phyloP scores from a whole-genome alignment of 306 rosid genomes.

The Quercus mongolica region DNA sequence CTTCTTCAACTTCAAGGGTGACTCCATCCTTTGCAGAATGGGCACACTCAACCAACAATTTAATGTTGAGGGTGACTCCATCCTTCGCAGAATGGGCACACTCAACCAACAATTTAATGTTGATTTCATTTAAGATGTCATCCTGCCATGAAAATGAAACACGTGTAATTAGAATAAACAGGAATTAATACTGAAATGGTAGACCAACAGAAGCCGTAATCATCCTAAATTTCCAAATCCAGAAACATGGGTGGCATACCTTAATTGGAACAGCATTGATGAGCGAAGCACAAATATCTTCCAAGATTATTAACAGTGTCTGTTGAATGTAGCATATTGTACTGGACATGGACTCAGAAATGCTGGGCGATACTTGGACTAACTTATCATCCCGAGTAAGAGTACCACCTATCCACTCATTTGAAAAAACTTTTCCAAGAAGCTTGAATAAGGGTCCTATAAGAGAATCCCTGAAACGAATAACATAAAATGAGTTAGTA shows the following conservation, averaged over 20 bases:
- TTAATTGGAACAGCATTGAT: slow-evolving; percentile 23
- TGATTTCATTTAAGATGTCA: slow-evolving; percentile 30
- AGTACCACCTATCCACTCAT: slow-evolving; percentile 43
- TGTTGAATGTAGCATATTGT: slow-evolving; percentile 60
- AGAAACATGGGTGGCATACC: slow-evolving; percentile 28
- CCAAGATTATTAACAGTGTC: slow-evolving; percentile 66
- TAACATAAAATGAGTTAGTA: slow-evolving; percentile 21
- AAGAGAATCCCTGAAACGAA: slow-evolving; percentile 61
- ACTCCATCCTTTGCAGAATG: too few species aligned
- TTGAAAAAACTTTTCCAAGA: slow-evolving; percentile 47
- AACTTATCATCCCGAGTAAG: slow-evolving; percentile 29
- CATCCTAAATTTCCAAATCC: slow-evolving; percentile 8
- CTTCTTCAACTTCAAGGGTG: too few species aligned
- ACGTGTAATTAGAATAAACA: slow-evolving; percentile 3
- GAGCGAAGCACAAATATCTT: slow-evolving; percentile 63
- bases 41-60: too few species aligned
- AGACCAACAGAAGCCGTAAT: not conserved
- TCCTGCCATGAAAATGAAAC: slow-evolving; percentile 41
- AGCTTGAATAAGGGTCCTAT: slow-evolving; percentile 64
- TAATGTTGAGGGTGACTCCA: slow-evolving; percentile 68
- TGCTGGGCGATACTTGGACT: slow-evolving; percentile 23
- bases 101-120: slow-evolving; percentile 57
- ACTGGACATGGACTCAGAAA: slow-evolving; percentile 29
- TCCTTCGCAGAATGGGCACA: slow-evolving; percentile 50
- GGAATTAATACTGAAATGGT: slow-evolving; percentile 3